Percentiles rank a stretch among this genome's conserved stretches.
These are phyloP conservation scores for Thelonectria discophora DNA, from an alignment of 2,329 filamentous ascomycete species.

Conservation along the genomic window DNA sequence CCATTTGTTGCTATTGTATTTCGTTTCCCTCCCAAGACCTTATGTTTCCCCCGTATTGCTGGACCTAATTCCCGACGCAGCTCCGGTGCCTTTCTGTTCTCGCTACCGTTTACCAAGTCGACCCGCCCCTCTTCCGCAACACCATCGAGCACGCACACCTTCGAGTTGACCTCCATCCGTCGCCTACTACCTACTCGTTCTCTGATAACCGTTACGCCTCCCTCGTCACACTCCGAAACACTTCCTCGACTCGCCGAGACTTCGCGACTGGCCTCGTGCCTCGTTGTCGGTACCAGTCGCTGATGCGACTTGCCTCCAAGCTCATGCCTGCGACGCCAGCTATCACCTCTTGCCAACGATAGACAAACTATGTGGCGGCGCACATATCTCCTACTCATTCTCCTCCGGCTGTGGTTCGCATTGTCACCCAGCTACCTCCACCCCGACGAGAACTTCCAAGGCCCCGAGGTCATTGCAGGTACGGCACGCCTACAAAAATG, in stretches of 20 bases:
- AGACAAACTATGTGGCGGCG: conserved; percentile 82
- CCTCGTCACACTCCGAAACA: background rate
- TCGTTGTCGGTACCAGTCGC: conserved; percentile 22
- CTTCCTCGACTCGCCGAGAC: conserved; percentile 7
- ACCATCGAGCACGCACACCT: conserved; percentile 3
- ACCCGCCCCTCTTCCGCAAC: background rate
- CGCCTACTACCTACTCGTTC: too few relatives aligned
- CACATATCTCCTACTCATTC: conserved; percentile 82
- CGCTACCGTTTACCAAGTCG: background rate
- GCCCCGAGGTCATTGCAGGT: conserved; percentile 97
- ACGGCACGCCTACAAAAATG: conserved; percentile 49
- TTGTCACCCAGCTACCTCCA: conserved; percentile 95
- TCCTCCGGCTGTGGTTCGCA: conserved; percentile 92
- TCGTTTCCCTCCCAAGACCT: background rate
- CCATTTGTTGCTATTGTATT: conserved; percentile 12
- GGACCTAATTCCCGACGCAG: conserved; percentile 3
- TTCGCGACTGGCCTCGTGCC: background rate
- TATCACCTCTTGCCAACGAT: conserved; percentile 21
- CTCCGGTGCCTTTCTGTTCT: background rate
- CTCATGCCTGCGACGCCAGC: conserved; percentile 42
- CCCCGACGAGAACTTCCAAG: conserved; percentile 98
- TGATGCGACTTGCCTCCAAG: conserved; percentile 33
- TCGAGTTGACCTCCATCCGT: background rate
- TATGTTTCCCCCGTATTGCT: background rate
- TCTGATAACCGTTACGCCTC: background rate